phyloP scores from a whole-genome alignment of 768 basidiomycete species.

The Panaeolus cyanescens region DNA sequence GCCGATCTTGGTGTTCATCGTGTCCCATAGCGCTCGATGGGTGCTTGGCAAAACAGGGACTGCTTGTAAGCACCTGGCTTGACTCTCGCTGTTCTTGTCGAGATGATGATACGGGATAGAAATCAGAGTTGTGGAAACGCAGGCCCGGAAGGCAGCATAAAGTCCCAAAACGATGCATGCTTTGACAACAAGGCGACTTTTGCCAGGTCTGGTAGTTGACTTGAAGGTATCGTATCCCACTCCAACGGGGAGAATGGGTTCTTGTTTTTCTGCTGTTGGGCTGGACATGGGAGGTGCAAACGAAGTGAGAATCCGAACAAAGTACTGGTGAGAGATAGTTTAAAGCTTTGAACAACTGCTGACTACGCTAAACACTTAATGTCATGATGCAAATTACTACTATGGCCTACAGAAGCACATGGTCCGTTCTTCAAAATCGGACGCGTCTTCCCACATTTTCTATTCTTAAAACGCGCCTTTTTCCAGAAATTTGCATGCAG shows the following conservation, averaged over 20 bases:
- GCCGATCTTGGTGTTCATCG: constrained; percentile 30
- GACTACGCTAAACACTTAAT: too few relatives aligned
- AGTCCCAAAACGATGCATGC: not conserved
- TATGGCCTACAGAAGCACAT: not conserved
- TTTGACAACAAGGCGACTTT: not conserved
- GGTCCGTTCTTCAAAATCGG: not conserved
- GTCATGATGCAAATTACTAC: too few relatives aligned
- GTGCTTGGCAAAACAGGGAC: constrained; percentile 40
- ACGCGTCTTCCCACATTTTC: not conserved
- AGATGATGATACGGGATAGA: not conserved
- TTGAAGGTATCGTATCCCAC: not conserved
- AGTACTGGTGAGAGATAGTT: too few relatives aligned
- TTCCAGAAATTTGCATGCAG: too few relatives aligned
- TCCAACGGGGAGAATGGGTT: not conserved
- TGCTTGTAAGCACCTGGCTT: constrained; percentile 33
- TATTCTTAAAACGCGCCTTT: not conserved
- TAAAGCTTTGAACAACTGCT: not conserved
- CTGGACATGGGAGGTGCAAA: not conserved
- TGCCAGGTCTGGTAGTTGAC: not conserved
- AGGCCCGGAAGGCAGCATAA: not conserved
- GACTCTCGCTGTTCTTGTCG: not conserved
- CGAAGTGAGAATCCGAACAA: not conserved
- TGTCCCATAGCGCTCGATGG: constrained; percentile 38
- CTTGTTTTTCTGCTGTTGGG: not conserved
- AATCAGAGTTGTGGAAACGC: not conserved